Percentiles rank a stretch among this genome's conserved stretches.
Conservation (phyloP, 2,329 filamentous ascomycete species). For the Tolypocladium nubicola region DNA sequence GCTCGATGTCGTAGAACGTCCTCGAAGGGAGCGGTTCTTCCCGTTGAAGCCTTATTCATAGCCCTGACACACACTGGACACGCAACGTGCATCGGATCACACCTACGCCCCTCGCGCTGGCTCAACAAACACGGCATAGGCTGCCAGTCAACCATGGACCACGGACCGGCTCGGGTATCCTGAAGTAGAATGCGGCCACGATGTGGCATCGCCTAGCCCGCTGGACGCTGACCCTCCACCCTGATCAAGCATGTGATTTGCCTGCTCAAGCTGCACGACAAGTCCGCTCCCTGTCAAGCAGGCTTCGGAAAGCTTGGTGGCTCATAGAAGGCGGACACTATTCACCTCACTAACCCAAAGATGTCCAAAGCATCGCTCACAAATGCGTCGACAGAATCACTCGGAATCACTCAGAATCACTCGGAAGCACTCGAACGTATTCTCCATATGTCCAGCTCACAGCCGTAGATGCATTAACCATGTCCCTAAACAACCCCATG, state of each 20-base stretch:
- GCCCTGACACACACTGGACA: neutral
- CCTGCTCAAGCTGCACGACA: neutral
- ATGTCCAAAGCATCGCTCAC: neutral
- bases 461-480: conserved; percentile 2
- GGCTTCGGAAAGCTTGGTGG: neutral
- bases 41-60: neutral
- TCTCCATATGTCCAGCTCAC: neutral
- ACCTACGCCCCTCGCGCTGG: neutral
- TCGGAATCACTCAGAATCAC: neutral
- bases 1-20: neutral
- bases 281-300: neutral
- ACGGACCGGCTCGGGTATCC: neutral
- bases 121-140: neutral
- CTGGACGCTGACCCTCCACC: neutral
- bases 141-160: neutral
- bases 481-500: neutral
- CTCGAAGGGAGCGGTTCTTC: neutral
- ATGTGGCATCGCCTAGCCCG: neutral
- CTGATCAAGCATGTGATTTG: neutral
- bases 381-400: neutral
- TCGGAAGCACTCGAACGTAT: neutral
- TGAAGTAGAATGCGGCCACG: neutral
- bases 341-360: neutral
- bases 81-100: neutral
- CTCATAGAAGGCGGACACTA: neutral